These are phyloP conservation scores for Begonia fuchsioides DNA, from an alignment of 306 rosid species.

Conservation along the genomic window DNA sequence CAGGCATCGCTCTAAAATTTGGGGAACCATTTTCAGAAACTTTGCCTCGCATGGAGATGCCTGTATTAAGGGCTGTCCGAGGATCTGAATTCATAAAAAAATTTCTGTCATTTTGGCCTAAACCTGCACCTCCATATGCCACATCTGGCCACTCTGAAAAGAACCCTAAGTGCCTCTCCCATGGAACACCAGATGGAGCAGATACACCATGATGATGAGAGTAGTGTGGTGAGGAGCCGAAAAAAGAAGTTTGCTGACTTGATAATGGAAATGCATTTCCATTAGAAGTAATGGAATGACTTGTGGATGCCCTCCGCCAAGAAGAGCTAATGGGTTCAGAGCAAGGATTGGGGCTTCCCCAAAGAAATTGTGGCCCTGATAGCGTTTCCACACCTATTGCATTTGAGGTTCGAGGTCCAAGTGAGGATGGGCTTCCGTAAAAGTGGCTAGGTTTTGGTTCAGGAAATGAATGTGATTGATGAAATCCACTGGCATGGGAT, in stretches of 20 bases:
- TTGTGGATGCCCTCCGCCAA: constrained; percentile 54
- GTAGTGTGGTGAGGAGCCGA: constrained; percentile 19
- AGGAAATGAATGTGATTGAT: constrained; percentile 49
- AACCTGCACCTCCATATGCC: constrained; percentile 41
- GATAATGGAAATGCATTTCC: constrained; percentile 50
- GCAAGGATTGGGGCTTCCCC: constrained; percentile 82
- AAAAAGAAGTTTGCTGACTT: constrained; percentile 37
- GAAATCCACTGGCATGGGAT: constrained; percentile 42
- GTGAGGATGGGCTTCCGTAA: constrained; percentile 45
- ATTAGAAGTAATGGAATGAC: constrained; percentile 46
- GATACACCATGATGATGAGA: constrained; percentile 52
- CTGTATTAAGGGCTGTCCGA: constrained; percentile 35
- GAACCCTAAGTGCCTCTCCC: constrained; percentile 60
- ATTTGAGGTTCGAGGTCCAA: constrained; percentile 39
- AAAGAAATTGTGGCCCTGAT: constrained; percentile 88
- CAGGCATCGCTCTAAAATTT: constrained; percentile 60
- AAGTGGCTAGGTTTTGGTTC: constrained; percentile 48
- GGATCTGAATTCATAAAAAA: constrained; percentile 40
- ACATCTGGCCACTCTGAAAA: constrained; percentile 74
- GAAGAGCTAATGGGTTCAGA: constrained; percentile 43
- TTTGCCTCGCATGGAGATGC: constrained; percentile 48
- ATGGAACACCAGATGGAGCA: constrained; percentile 79
- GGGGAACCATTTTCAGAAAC: constrained; percentile 49
- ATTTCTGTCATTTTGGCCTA: constrained; percentile 38
- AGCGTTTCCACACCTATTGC: constrained; percentile 60